A percentile compares a stretch with the other conserved stretches of the same genome.
These are phyloP conservation scores for Nevesoporus exiguus DNA, from an alignment of 768 basidiomycete species.

Conservation along the genomic window DNA sequence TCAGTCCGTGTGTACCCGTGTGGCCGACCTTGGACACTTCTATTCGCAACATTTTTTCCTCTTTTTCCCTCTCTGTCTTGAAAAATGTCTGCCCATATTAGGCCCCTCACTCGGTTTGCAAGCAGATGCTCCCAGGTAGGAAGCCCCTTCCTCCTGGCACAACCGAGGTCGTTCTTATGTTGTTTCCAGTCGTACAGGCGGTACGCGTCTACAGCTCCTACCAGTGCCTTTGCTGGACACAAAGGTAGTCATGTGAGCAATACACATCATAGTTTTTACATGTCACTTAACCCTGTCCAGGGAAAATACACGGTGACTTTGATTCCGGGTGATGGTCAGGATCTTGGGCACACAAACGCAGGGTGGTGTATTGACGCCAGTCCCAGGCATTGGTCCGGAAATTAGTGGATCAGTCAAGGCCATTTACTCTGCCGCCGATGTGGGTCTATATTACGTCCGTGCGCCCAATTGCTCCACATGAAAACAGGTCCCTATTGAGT, in stretches of 20 bases:
- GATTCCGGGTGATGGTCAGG: constrained; percentile 90
- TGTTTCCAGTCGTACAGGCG: constrained; percentile 47
- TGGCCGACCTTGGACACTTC: constrained; percentile 7
- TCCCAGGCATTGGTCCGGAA: constrained; percentile 93
- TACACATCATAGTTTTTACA: neutral
- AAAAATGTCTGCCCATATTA: constrained; percentile 56
- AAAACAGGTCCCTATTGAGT: constrained; percentile 88
- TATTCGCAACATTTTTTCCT: constrained; percentile 13
- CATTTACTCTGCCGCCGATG: constrained; percentile 88
- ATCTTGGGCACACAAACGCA: constrained; percentile 6
- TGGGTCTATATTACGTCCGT: constrained; percentile 31
- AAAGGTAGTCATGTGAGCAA: constrained; percentile 78
- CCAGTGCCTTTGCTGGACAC: constrained; percentile 86
- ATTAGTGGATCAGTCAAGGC: constrained; percentile 94
- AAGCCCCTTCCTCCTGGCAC: neutral
- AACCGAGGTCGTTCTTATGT: constrained; percentile 11
- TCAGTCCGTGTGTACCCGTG: constrained; percentile 25
- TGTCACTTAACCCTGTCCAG: constrained; percentile 38
- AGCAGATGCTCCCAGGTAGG: constrained; percentile 50
- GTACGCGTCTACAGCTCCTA: constrained; percentile 72
- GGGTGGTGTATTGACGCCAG: constrained; percentile 15
- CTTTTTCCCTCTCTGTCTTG: constrained; percentile 14
- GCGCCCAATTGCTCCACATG: constrained; percentile 10
- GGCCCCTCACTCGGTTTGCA: constrained; percentile 53
- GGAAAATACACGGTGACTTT: constrained; percentile 96